Conservation (phyloP, 148 eudicot species). For the Dianthus caryophyllus region DNA sequence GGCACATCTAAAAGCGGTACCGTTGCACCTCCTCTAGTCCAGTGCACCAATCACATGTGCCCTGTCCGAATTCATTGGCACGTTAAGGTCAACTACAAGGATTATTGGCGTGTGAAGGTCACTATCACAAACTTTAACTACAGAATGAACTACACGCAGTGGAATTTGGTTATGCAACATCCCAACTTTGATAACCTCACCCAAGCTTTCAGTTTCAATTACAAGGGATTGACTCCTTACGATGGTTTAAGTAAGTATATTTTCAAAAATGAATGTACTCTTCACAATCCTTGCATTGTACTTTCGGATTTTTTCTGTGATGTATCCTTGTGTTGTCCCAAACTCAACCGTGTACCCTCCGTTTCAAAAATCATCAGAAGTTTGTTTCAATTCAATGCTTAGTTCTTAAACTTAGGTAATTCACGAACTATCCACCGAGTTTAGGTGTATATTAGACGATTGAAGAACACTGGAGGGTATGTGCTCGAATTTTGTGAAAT, state of each 20-base stretch:
- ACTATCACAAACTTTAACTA: slow-evolving; percentile 63
- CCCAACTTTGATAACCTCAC: slow-evolving; percentile 64
- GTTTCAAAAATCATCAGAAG: too few species aligned
- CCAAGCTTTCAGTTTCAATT: slow-evolving; percentile 50
- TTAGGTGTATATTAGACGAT: too few species aligned
- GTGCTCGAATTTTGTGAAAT: too few species aligned
- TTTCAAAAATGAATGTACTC: neutral
- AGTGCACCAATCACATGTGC: slow-evolving; percentile 64
- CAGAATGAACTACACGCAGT: slow-evolving; percentile 53
- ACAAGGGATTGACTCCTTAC: slow-evolving; percentile 50
- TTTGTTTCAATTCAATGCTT: too few species aligned
- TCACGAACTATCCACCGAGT: too few species aligned
- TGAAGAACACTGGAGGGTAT: too few species aligned
- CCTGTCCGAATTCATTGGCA: slow-evolving; percentile 75
- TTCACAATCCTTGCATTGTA: neutral
- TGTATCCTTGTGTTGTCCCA: too few species aligned
- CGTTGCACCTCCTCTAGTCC: slow-evolving; percentile 43
- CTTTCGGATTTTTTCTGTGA: too few species aligned
- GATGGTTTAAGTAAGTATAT: slow-evolving; percentile 42
- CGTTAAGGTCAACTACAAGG: slow-evolving; percentile 59
- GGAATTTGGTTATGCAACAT: slow-evolving; percentile 71
- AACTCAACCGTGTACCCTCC: too few species aligned
- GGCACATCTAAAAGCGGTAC: slow-evolving; percentile 24
- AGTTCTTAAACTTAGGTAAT: too few species aligned
- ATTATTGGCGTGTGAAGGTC: slow-evolving; percentile 67